Evolutionary conservation across 1,139 yeast species (phyloP), one percentile per base, ranked within the genome.

Genomic region (Saccharomyces pastorianus): DNA sequence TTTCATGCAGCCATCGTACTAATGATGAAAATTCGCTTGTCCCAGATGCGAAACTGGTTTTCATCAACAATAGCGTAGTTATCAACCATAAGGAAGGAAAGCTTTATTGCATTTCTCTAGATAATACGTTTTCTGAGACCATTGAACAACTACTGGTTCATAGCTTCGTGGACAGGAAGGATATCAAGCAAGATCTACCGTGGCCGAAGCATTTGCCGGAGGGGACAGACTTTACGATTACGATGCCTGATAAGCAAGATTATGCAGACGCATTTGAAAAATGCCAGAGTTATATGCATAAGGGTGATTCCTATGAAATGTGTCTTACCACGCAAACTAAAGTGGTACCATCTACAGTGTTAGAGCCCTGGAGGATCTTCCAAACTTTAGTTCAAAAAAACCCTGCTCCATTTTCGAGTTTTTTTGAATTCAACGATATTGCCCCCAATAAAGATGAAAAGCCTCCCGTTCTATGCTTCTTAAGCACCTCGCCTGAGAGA

Each of bases 401-500:
- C 66, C 98, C 99, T 2, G 88, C 98, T 0, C 99, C 99, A 0
- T 91, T 87, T 67, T 84, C 96, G 1, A 85, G 95, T 57, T 93
- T 74, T 66, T 75, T 93, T 75, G 79, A 83, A 51, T 86, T 91
- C 63, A 82, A 78, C 14, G 89, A 84, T 61, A 72, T 76, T 17
- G 26, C 56, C 1, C 64, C 56, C 41, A 56, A 51, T 14, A 41
- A 56, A 11, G 55, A 59, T 28, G 52, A 58, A 17, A 56, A 58
- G 3, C 44, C 44, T 38, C 44, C 44, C 6, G 44, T 38, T 38
- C 51, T 68, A 11, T 80, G 88, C 44, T 73, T 95, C 46, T 77
- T 93, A 4, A 89, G 96, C 1, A 85, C 97, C 0, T 91, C 98
- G 0, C 99, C 99, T 0, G 99, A 95, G 68, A 74, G 99, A 56